Base-by-base conservation (phyloP, 2,329 filamentous ascomycete genomes). In the Fusarium torulosum region DNA sequence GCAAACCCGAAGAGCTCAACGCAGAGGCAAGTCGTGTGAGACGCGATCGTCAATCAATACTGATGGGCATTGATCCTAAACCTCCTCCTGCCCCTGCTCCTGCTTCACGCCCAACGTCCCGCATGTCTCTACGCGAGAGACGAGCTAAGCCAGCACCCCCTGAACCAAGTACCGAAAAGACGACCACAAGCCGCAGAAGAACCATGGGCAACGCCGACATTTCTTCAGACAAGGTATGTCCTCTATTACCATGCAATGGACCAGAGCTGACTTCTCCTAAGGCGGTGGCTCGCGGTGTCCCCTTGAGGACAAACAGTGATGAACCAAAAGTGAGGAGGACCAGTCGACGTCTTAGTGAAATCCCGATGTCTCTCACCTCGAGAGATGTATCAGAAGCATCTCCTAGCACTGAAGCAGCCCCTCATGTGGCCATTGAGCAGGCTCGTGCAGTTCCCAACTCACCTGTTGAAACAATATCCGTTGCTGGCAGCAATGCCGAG, bases 1-100 rank as follows among this genome's bases (percentile, higher is more conserved):
- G 86, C 78, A 90, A 84, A 31, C 85, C 90, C 10, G 92, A 96
- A 70, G 94, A 97, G 44, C 84, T 98, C 8, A 90, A 91, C 60
- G 86, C 86, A 1, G 89, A 92, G 74, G 88, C 88, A 21, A 87
- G 86, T 53, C 79, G 89, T 70, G 80, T 84, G 64, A 81, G 90
- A 72, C 82, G 86, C 72, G 92, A 95, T 67, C 86, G 88, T 7
- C 88, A 91, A 73, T 85, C 86, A 15, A 77, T 82, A 11, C 79
- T 85, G 29, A 56, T 75, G 31, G 76, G 76, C 6, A 66, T 72
- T 6, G 69, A 75, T 9, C 67, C 72, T 15, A 64, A 73, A 7
- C 70, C 76, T 10, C 69, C 75, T 2, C 17, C 47, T 25, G 21
- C 33, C 1, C 71, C 75, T 13, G 67, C 73, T 14, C 66, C 76